These are phyloP conservation scores for Aegilops sharonensis DNA, from an alignment of 176 grass and related monocot genomes.

Conservation along the genomic window DNA sequence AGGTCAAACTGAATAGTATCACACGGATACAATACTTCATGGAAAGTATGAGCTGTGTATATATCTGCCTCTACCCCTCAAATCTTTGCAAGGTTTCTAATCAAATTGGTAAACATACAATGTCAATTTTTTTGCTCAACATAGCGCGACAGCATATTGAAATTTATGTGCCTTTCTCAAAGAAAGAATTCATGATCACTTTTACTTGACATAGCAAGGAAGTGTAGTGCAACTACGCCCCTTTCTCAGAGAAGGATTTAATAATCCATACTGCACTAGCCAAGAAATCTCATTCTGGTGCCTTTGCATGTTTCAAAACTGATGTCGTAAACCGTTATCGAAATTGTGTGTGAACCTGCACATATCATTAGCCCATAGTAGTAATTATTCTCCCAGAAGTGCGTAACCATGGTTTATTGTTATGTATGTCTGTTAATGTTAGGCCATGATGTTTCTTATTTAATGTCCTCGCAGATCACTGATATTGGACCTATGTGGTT, in stretches of 20 bases:
- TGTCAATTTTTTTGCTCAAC: too few relatives aligned
- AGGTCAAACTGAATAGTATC: not conserved
- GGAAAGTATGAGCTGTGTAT: not conserved
- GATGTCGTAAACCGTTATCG: not conserved
- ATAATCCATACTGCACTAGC: not conserved
- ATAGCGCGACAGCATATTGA: not conserved
- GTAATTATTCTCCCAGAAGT: not conserved
- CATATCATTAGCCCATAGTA: not conserved
- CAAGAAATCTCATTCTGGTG: not conserved
- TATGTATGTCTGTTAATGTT: constrained; percentile 8
- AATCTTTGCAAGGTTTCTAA: constrained; percentile 6
- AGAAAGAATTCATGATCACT: constrained; percentile 21
- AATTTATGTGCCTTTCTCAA: constrained; percentile 20
- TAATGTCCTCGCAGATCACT: not conserved
- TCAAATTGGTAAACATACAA: not conserved
- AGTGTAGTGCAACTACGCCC: constrained; percentile 7
- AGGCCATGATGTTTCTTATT: not conserved
- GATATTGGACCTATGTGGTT: not conserved
- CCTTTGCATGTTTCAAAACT: not conserved
- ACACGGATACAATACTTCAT: not conserved
- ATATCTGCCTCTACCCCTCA: not conserved
- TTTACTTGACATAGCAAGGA: constrained; percentile 23
- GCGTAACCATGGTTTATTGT: not conserved
- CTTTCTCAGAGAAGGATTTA: constrained; percentile 8
- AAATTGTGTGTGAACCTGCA: not conserved